These are phyloP conservation scores for Aschersonia sp. DNA, from an alignment of 2,329 filamentous ascomycete species.

Conservation along the genomic window DNA sequence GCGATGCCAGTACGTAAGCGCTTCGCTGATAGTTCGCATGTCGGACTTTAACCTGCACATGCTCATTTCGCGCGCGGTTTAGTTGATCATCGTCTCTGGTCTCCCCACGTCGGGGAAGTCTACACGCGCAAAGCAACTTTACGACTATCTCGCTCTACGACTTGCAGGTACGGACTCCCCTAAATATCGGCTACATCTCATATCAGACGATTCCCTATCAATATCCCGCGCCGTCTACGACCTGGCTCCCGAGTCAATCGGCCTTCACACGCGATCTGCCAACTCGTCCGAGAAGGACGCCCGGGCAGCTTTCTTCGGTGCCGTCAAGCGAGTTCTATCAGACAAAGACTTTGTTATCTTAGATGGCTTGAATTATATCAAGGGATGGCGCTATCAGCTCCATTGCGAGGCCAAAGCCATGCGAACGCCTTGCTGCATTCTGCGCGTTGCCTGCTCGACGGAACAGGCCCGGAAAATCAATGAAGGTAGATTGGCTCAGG, in stretches of 20 bases:
- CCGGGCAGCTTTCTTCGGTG: constrained; percentile 59
- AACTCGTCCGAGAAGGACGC: constrained; percentile 71
- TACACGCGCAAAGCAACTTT: constrained; percentile 50
- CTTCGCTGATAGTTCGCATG: neutral
- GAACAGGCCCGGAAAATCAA: constrained; percentile 46
- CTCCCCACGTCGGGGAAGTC: constrained; percentile 57
- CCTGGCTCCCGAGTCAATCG: constrained; percentile 35
- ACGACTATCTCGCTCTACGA: constrained; percentile 46
- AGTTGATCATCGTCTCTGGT: constrained; percentile 56
- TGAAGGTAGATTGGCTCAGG: constrained; percentile 31
- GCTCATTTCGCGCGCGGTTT: neutral
- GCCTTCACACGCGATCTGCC: constrained; percentile 51
- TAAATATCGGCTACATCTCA: constrained; percentile 54
- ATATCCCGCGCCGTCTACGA: constrained; percentile 61
- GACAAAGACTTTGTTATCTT: constrained; percentile 65
- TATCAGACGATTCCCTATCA: constrained; percentile 58
- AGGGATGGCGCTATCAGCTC: constrained; percentile 77
- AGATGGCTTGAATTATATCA: constrained; percentile 77
- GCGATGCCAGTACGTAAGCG: constrained; percentile 1
- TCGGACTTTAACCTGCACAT: neutral
- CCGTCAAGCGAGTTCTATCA: constrained; percentile 62
- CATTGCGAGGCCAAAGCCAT: constrained; percentile 75
- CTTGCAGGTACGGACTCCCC: constrained; percentile 24
- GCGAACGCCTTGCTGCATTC: constrained; percentile 59
- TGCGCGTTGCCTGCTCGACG: constrained; percentile 45